phyloP scores from a whole-genome alignment of 495 filamentous ascomycete species.

The Penicillium turbatum region DNA sequence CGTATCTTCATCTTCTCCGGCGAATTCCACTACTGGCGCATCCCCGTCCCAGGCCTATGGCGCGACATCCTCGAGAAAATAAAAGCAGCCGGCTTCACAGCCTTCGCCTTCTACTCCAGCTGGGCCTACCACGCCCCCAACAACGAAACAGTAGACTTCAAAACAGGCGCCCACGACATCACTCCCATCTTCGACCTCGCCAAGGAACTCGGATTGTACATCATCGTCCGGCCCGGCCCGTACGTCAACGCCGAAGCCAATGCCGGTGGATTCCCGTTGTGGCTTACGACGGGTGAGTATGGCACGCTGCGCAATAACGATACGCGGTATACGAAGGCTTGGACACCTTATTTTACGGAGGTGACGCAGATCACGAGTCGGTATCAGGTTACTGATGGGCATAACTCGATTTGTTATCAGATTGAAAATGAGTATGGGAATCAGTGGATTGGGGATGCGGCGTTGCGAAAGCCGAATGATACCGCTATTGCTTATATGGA shows the following conservation, averaged over 20 bases:
- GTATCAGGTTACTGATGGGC: conserved; percentile 54
- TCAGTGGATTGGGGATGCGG: conserved; percentile 47
- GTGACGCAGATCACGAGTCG: conserved; percentile 46
- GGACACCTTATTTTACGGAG: conserved; percentile 45
- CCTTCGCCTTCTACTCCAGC: conserved; percentile 52
- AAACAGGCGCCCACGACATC: conserved; percentile 51
- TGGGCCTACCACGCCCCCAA: conserved; percentile 55
- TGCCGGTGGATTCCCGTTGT: conserved; percentile 57
- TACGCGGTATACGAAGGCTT: conserved; percentile 51
- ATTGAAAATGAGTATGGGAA: conserved; percentile 60
- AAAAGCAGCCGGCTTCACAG: conserved; percentile 57
- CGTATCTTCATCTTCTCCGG: conserved; percentile 57
- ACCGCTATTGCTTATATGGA: conserved; percentile 54
- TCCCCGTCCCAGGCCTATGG: conserved; percentile 57
- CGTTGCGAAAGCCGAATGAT: conserved; percentile 41
- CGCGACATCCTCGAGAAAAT: conserved; percentile 59
- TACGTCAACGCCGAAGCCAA: conserved; percentile 51
- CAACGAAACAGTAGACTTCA: conserved; percentile 52
- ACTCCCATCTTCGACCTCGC: conserved; percentile 50
- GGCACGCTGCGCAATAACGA: conserved; percentile 55
- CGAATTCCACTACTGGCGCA: conserved; percentile 59
- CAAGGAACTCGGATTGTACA: conserved; percentile 44
- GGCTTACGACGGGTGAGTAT: conserved; percentile 60
- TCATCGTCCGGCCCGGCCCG: conserved; percentile 37
- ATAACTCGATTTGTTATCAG: conserved; percentile 53